Percentiles rank a stretch among this genome's conserved stretches.
These are phyloP conservation scores for Mucor velutinosus DNA, from an alignment of 371 early-diverging fungal genomes.

Conservation along the genomic window DNA sequence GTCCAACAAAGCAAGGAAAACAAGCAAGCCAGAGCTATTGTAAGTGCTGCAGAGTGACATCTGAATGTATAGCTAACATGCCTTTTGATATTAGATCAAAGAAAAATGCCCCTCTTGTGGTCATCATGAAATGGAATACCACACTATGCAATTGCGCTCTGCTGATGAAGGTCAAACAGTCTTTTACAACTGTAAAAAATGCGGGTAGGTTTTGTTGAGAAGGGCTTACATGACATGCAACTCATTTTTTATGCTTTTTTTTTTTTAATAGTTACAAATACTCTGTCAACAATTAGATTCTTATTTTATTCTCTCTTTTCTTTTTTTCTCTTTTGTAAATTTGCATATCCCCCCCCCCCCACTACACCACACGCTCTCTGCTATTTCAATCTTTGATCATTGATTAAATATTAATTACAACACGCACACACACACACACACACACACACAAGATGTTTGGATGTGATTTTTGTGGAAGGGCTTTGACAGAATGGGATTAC, in stretches of 20 bases:
- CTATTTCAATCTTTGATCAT: background rate
- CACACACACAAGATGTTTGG: slow-evolving; percentile 9
- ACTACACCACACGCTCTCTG: background rate
- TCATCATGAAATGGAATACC: slow-evolving; percentile 94
- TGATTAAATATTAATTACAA: background rate
- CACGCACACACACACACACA: no score
- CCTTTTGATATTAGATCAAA: slow-evolving; percentile 40
- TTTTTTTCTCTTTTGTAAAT: slow-evolving; percentile 4
- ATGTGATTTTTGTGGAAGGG: slow-evolving; percentile 17
- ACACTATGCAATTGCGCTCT: slow-evolving; percentile 98
- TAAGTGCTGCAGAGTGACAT: slow-evolving; percentile 27
- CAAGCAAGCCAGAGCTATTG: slow-evolving; percentile 73
- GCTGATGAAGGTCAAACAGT: slow-evolving; percentile 99
- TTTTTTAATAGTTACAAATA: slow-evolving; percentile 40
- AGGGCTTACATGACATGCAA: background rate
- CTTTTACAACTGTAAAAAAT: slow-evolving; percentile 97
- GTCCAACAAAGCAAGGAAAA: slow-evolving; percentile 63
- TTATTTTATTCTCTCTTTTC: slow-evolving; percentile 4
- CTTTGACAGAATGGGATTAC: slow-evolving; percentile 14
- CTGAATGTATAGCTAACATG: background rate
- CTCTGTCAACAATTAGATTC: slow-evolving; percentile 44
- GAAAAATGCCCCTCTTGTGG: slow-evolving; percentile 97
- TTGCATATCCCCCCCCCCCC: slow-evolving; percentile 2
- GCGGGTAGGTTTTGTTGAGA: slow-evolving; percentile 74
- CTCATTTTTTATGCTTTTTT: background rate